Conservation (phyloP, 140 eudicot genomes). For the Flaveria floridana region DNA sequence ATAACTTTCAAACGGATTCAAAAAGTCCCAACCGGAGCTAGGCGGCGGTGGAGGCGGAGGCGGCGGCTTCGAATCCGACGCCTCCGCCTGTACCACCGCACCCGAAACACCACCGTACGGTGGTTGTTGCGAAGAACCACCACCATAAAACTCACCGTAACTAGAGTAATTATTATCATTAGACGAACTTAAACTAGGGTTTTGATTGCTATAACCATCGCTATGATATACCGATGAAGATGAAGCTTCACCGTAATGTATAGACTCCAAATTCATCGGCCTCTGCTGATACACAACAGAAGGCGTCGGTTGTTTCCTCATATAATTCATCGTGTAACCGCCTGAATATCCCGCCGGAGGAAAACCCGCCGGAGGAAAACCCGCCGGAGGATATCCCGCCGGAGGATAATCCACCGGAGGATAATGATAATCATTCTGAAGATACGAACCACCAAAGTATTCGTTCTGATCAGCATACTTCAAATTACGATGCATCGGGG, state of each 20-base stretch:
- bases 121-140: conserved; percentile 28
- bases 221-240: conserved; percentile 39
- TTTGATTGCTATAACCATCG: conserved; percentile 31
- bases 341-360: conserved; percentile 18
- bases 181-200: conserved; percentile 34
- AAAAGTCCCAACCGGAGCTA: conserved; percentile 71
- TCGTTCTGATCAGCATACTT: conserved; percentile 38
- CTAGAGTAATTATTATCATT: conserved; percentile 20
- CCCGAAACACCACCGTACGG: conserved; percentile 19
- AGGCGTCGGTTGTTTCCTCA: conserved; percentile 58
- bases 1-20: conserved; percentile 68
- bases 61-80: conserved; percentile 40
- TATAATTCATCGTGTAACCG: conserved; percentile 55
- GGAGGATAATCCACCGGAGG: too few relatives aligned
- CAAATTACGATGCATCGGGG: conserved; percentile 35
- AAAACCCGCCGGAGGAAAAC: not conserved
- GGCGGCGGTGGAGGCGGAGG: conserved; percentile 76
- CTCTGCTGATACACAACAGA: conserved; percentile 70
- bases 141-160: conserved; percentile 47
- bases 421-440: not conserved
- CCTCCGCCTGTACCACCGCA: conserved; percentile 15
- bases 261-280: conserved; percentile 50
- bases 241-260: conserved; percentile 50
- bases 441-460: conserved; percentile 39
- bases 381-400: too few relatives aligned